Conservation (phyloP, 23 red algal species). For the Pyropia yezoensis region DNA sequence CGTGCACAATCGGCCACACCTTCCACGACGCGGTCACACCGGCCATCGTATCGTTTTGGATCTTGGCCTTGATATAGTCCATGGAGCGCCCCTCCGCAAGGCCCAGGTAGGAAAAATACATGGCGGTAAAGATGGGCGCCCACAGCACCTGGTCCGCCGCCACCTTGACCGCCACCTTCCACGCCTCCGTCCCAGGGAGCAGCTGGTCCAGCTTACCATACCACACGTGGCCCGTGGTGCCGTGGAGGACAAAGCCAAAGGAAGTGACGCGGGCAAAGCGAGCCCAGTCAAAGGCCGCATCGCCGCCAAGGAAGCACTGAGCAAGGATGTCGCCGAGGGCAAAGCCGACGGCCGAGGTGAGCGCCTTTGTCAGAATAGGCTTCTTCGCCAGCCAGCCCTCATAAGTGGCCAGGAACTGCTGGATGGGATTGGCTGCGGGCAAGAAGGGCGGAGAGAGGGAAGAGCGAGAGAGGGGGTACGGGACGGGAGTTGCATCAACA, state of each 20-base stretch:
- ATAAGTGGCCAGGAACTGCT: constrained; percentile 35
- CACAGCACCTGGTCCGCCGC: constrained; percentile 86
- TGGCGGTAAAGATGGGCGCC: constrained; percentile 87
- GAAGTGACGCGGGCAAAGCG: constrained; percentile 69
- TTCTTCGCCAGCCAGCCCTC: constrained; percentile 41
- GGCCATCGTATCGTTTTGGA: constrained; percentile 70
- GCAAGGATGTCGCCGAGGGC: constrained; percentile 78
- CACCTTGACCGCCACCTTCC: constrained; percentile 85
- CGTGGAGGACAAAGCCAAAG: constrained; percentile 94
- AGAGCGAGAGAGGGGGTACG: too few relatives aligned
- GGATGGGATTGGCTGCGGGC: constrained; percentile 16
- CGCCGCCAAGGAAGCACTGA: constrained; percentile 66
- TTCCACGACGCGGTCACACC: constrained; percentile 87
- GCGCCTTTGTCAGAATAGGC: constrained; percentile 80
- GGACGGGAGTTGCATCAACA: too few relatives aligned
- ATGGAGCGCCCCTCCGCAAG: constrained; percentile 44
- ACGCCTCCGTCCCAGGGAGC: constrained; percentile 63
- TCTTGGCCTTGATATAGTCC: constrained; percentile 63
- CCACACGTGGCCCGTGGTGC: constrained; percentile 83
- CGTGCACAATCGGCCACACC: constrained; percentile 97
- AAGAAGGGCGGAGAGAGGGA: too few relatives aligned
- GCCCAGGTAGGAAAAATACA: constrained; percentile 76
- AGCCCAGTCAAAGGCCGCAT: constrained; percentile 39
- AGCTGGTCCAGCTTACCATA: constrained; percentile 61
- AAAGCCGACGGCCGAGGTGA: constrained; percentile 86